Base-by-base conservation (phyloP, 2,329 filamentous ascomycete genomes). In the Trichoderma lentiforme region DNA sequence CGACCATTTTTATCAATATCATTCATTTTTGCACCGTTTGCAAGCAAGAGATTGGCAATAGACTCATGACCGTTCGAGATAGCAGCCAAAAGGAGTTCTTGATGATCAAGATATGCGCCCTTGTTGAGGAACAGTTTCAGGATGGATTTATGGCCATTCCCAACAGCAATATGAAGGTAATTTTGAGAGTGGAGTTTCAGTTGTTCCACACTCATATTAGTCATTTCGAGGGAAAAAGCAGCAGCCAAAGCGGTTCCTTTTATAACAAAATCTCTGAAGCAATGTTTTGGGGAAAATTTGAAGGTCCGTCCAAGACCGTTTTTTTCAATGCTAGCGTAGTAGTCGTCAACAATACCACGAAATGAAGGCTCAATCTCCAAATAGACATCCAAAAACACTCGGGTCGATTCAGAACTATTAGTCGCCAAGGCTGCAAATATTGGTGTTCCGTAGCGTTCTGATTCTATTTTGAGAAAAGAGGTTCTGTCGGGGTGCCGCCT, bases 391-490 rank as follows among this genome's bases (percentile, higher is more conserved):
- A 67, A 26, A 3, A 67, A 39, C 6, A 7, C 30, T 21, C 12
- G 28, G 6, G 39, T 21, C 6, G 64, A 30, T 4, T 39, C 21
- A 2, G 11, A 14, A 8, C 30, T 57, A 26, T 67, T 34, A 3
- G 4, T 28, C 4, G 51, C 64, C 12, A 64, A 15, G 18, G 62
- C 39, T n/a, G 62, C 62, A 64, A 64, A 47, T 32, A 64, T 6
- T 6, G 62, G n/a, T 8, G 28, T 6, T 7, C 62, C 62, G 21
- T 64, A 64, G 8, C 39, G 62, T 18, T 47, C 28, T 6, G 1
- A 1, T 30, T 51, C 62, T 5, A 7, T 2, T 1, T 3, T 6
- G 4, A 64, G 4, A 11, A 43, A 64, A 9, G 39, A 32, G 2
- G 11, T 1, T n/a, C 11, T 14, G 12, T 11, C 15, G 5, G 26